Base-by-base conservation (phyloP, 78 protist species). In the Speleostelium caveatum region DNA sequence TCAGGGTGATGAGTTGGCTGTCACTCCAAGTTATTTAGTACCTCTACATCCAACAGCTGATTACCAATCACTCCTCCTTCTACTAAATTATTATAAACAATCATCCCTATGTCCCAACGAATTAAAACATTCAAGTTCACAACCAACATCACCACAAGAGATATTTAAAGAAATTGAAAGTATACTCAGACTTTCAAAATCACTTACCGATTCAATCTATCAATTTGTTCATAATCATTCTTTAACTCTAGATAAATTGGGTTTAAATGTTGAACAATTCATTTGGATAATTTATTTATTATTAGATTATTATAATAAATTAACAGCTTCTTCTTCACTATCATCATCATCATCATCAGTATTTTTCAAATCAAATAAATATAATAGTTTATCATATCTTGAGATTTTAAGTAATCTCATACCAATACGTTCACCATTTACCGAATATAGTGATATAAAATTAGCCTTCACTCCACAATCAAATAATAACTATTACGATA, bases 1-100 rank as follows among this genome's bases (percentile, higher is more conserved):
- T 4, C 32, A 56, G 24, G 53, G 38, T 35, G 91, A 83, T 60
- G 91, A 83, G 17, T 38, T 83, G 2, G 91, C 91, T 17, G n/a
- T 69, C 16, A 35, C 69, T 1, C 91, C 91, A 24, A 22, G 26
- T 30, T 53, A 59, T 10, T 53, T 79, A 24, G 49, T 83, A 30
- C 91, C 91, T 24, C 35, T 69, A 41, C 91, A 83, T 60, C 91
- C 91, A 30, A 69, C 56, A 58, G 67, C 75, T 24, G 75, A 63
- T 2, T 42, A n/a, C 26, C 28, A 12, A 16, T 67, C 91, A 56
- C n/a, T 69, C 5, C 8, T n/a, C 21, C 28, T 83, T 5, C 21
- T 83, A 19, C 26, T 69, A 22, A 51, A 69, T 14, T 67, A 59
- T 49, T 83, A 63, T 58, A 53, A 45, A 38, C 58, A 51, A 32